Base-by-base conservation (phyloP, 2,329 filamentous ascomycete genomes). In the Trichoderma aggressivum region DNA sequence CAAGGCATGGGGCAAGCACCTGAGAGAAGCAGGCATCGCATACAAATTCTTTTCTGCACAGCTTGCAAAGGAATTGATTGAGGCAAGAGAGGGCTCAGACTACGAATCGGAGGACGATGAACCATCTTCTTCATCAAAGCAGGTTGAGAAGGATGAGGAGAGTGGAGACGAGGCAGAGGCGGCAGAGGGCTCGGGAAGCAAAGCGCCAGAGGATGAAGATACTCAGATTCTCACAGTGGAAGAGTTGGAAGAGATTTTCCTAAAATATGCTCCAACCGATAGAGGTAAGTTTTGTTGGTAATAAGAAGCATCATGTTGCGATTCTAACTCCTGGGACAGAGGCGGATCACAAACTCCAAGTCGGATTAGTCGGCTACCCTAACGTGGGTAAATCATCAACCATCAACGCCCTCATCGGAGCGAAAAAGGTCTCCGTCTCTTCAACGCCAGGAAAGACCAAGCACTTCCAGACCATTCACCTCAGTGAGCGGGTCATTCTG, bases 361-460 rank as follows among this genome's bases (percentile, higher is more conserved):
- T 99, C 75, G 96, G 96, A 76, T 86, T 99, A 24, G 96, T 99
- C 47, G 96, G 96, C 72, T 99, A 99, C 82, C 96, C 96, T 78
- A 99, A 99, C 84, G 96, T 99, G 74, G 96, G 96, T 83, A 99
- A 99, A 84, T 99, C 97, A 1, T 98, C 94, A 62, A 99, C 96
- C 18, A 99, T 99, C 86, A 99, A 99, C 84, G 95, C 96, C 55
- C 88, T 99, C n/a, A 94, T 98, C 71, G 97, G 97, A 64, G 91
- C 96, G 70, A 99, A 98, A 85, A 99, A 98, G 84, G 96, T 99
- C 7, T 98, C 95, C 0, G 97, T 99, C 50, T 99, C 96, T 18
- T 92, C 95, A 16, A 99, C 96, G 1, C 96, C 96, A 5, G 96
- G 96, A 80, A 99, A 99, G 84, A 99, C 96, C 16, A 99, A 99